Evolutionary conservation across 257 asterid genomes (phyloP).

Genomic region (Agastache rugosa): DNA sequence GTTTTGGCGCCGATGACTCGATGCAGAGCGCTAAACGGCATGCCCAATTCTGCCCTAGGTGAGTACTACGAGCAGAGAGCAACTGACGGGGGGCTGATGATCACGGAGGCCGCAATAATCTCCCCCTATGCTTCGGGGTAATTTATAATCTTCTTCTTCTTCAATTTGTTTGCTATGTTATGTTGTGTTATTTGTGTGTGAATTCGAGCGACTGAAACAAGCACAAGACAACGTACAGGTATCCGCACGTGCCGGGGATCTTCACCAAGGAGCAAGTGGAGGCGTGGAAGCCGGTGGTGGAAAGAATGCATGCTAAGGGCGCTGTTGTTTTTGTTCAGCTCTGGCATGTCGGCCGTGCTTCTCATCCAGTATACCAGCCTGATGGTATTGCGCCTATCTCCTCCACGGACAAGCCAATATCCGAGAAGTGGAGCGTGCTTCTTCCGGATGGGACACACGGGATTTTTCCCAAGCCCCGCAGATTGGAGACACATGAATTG

Average conservation of each 20-base stretch:
- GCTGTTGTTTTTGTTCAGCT: constrained; percentile 86
- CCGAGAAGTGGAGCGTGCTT: constrained; percentile 91
- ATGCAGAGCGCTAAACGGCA: constrained; percentile 73
- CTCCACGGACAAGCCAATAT: constrained; percentile 80
- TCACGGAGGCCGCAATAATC: constrained; percentile 92
- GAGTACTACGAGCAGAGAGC: constrained; percentile 88
- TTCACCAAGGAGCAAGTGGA: constrained; percentile 74
- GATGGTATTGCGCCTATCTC: constrained; percentile 73
- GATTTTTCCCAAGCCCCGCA: constrained; percentile 72
- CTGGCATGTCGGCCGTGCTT: constrained; percentile 99
- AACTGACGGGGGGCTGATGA: constrained; percentile 85
- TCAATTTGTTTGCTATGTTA: background rate
- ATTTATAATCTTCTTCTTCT: constrained; percentile 27
- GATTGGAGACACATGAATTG: constrained; percentile 56
- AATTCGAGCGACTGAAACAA: too few species aligned
- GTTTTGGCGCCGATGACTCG: constrained; percentile 97
- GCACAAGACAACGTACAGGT: too few species aligned
- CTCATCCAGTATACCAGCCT: constrained; percentile 83
- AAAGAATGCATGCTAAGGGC: constrained; percentile 88
- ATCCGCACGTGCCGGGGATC: constrained; percentile 95
- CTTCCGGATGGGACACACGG: constrained; percentile 76
- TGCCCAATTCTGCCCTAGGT: constrained; percentile 68
- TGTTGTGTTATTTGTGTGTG: too few species aligned
- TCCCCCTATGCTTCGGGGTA: constrained; percentile 91
- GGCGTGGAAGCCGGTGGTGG: too few species aligned